phyloP scores from a whole-genome alignment of 2,329 filamentous ascomycete genomes.

The Clonostachys rhizophaga region DNA sequence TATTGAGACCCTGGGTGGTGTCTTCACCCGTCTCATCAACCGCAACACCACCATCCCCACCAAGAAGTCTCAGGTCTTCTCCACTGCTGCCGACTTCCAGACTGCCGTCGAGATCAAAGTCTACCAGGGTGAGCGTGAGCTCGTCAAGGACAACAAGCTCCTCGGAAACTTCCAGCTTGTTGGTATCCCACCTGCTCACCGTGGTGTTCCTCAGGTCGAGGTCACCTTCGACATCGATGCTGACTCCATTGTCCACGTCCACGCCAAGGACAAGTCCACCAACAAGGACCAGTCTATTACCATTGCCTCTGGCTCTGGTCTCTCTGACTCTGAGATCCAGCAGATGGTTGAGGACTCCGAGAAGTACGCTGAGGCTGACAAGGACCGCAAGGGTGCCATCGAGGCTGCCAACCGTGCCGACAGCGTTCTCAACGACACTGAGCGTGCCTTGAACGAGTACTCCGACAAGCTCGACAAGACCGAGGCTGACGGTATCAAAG shows the following conservation, averaged over 20 bases:
- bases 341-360: slow-evolving; percentile 97
- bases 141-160: slow-evolving; percentile 97
- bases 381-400: slow-evolving; percentile 93
- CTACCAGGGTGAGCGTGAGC: slow-evolving; percentile 99
- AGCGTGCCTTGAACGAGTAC: slow-evolving; percentile 97
- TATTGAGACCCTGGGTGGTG: slow-evolving; percentile 97
- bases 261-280: slow-evolving; percentile 98
- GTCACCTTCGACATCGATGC: slow-evolving; percentile 99
- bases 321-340: slow-evolving; percentile 91
- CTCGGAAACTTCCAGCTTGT: slow-evolving; percentile 99
- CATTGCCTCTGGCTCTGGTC: slow-evolving; percentile 94
- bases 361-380: slow-evolving; percentile 91
- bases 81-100: slow-evolving; percentile 96
- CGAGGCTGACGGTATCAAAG: slow-evolving; percentile 86
- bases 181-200: slow-evolving; percentile 92
- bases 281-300: slow-evolving; percentile 99
- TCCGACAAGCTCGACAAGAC: slow-evolving; percentile 95
- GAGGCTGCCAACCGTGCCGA: slow-evolving; percentile 97
- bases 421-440: slow-evolving; percentile 93
- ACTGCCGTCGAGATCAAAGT: slow-evolving; percentile 99
- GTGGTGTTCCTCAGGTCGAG: slow-evolving; percentile 93
- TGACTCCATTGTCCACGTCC: slow-evolving; percentile 95
- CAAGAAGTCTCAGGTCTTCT: slow-evolving; percentile 99
- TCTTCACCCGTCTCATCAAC: slow-evolving; percentile 98
- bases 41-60: slow-evolving; percentile 98